These are phyloP conservation scores for Corymbia maculata DNA, from an alignment of 345 rosid genomes.

Conservation along the genomic window DNA sequence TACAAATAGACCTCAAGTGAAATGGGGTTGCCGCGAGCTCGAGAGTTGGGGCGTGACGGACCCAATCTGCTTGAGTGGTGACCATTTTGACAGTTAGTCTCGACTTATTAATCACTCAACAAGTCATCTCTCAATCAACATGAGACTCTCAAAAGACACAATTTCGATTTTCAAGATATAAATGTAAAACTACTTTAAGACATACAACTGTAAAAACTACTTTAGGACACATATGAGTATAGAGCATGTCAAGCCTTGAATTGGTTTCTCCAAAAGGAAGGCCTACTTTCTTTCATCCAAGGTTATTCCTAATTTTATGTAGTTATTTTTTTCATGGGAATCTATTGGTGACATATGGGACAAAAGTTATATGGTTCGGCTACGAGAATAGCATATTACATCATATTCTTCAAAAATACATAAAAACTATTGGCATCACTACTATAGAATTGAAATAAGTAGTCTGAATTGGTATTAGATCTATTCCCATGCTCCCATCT, in stretches of 20 bases:
- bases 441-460: background rate
- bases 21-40: too few relatives aligned
- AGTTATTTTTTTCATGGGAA: background rate
- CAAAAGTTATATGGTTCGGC: background rate
- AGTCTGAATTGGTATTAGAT: background rate
- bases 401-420: background rate
- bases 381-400: background rate
- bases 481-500: background rate
- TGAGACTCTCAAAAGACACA: background rate
- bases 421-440: background rate
- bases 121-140: background rate
- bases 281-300: rapidly evolving
- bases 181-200: background rate
- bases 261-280: background rate
- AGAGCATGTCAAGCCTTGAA: background rate
- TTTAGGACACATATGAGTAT: background rate
- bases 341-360: background rate
- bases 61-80: background rate
- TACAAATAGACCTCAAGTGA: too few relatives aligned
- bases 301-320: background rate
- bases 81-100: background rate
- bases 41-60: too few relatives aligned
- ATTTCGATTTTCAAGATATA: background rate
- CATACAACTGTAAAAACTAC: background rate
- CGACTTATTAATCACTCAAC: background rate